Conservation (phyloP, 345 rosid genomes). For the Eucalyptus curtisii region DNA sequence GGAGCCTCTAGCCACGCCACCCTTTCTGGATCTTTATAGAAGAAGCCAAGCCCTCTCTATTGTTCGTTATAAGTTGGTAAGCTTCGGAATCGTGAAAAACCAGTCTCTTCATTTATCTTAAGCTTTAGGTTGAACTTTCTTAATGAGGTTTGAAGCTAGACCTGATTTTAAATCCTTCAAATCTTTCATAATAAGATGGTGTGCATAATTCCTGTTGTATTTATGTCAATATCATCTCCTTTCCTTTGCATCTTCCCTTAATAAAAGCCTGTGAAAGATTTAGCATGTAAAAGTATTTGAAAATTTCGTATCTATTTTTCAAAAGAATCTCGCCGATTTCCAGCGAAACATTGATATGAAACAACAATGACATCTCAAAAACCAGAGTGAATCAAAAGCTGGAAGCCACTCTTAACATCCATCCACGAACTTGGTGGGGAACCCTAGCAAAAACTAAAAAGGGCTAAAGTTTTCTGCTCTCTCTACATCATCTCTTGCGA, state of each 20-base stretch:
- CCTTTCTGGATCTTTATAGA: rapidly evolving
- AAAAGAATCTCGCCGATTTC: not conserved
- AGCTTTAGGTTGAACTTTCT: not conserved
- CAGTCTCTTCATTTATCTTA: not conserved
- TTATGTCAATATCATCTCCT: not conserved
- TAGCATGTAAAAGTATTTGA: not conserved
- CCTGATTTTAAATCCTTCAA: rapidly evolving
- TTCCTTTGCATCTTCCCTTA: not conserved
- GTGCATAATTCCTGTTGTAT: not conserved
- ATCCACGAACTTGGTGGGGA: not conserved
- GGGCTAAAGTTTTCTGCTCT: not conserved
- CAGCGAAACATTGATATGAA: not conserved
- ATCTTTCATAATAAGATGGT: not conserved
- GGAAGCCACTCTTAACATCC: not conserved
- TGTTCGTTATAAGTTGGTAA: not conserved
- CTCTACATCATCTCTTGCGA: not conserved
- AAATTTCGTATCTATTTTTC: not conserved
- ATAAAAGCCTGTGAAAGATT: rapidly evolving
- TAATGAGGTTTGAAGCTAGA: not conserved
- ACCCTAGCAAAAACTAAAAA: not conserved
- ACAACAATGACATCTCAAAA: not conserved
- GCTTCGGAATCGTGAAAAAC: not conserved
- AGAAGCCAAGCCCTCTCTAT: not conserved
- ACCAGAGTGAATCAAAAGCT: not conserved
- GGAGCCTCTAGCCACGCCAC: not conserved